phyloP scores from a whole-genome alignment of 768 basidiomycete genomes.

The Leucocoprinus birnbaumii region DNA sequence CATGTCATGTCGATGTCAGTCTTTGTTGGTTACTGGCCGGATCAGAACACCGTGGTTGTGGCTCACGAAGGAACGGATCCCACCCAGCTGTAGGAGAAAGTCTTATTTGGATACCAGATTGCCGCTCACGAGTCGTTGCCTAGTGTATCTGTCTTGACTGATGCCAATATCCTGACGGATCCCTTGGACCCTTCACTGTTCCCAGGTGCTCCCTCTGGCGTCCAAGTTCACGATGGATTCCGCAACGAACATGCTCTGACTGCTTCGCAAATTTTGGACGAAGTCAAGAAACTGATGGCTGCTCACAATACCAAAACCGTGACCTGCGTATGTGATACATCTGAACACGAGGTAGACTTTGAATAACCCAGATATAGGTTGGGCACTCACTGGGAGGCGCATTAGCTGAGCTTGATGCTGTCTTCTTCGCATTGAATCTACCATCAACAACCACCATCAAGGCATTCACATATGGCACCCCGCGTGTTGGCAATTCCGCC shows the following conservation, averaged over 20 bases:
- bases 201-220: constrained; percentile 44
- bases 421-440: constrained; percentile 47
- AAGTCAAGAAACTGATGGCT: constrained; percentile 38
- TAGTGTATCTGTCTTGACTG: constrained; percentile 51
- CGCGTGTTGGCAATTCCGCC: constrained; percentile 49
- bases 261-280: constrained; percentile 39
- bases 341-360: no score
- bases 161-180: constrained; percentile 37
- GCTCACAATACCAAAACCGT: constrained; percentile 35
- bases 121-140: neutral
- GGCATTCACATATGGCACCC: constrained; percentile 46
- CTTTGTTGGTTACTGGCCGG: constrained; percentile 56
- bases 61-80: constrained; percentile 64
- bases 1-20: constrained; percentile 24
- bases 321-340: constrained; percentile 31
- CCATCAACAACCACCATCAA: constrained; percentile 36
- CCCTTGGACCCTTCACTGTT: constrained; percentile 45
- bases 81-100: constrained; percentile 40
- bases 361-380: constrained; percentile 24
- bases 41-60: constrained; percentile 50
- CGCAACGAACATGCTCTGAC: constrained; percentile 46
- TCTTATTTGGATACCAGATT: neutral
- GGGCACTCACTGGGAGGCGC: constrained; percentile 54
- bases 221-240: constrained; percentile 55
- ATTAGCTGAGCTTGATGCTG: constrained; percentile 47